phyloP scores from a whole-genome alignment of 2,329 filamentous ascomycete species.

The Arthrobotrys pseudoclavata region DNA sequence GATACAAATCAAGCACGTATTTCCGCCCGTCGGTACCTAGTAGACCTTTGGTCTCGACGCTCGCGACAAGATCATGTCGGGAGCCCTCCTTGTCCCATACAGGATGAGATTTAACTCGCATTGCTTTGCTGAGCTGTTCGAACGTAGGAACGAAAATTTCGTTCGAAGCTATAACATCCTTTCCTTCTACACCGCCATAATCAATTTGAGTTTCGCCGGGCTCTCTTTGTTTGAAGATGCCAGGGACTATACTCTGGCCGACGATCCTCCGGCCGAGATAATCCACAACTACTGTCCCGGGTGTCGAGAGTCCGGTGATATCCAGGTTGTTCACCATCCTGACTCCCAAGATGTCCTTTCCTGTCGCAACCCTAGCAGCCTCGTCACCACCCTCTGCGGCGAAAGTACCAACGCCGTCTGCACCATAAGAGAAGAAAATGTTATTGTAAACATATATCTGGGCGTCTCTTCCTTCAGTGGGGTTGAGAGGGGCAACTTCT shows the following conservation, averaged over 20 bases:
- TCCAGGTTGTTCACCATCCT: constrained; percentile 97
- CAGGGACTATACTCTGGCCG: constrained; percentile 96
- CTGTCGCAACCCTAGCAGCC: constrained; percentile 92
- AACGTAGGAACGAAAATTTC: constrained; percentile 87
- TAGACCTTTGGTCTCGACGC: constrained; percentile 98
- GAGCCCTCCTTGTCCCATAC: constrained; percentile 98
- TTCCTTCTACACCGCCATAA: constrained; percentile 97
- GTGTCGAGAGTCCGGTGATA: constrained; percentile 92
- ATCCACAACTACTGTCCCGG: constrained; percentile 95
- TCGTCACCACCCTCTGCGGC: constrained; percentile 96
- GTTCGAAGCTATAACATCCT: constrained; percentile 92
- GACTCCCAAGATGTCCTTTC: constrained; percentile 95
- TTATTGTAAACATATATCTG: constrained; percentile 99
- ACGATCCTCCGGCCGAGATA: constrained; percentile 98
- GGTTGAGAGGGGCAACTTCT: constrained; percentile 93
- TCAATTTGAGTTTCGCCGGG: constrained; percentile 98
- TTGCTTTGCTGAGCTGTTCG: constrained; percentile 87
- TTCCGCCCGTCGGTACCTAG: constrained; percentile 95
- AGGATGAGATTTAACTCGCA: constrained; percentile 92
- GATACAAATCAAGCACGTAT: constrained; percentile 96
- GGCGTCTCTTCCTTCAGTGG: constrained; percentile 89
- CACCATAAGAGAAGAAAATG: constrained; percentile 98
- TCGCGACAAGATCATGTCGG: constrained; percentile 90
- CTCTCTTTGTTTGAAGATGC: constrained; percentile 98
- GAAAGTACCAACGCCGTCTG: constrained; percentile 97